phyloP scores from a whole-genome alignment of 345 rosid genomes.

The Conringia planisiliqua region DNA sequence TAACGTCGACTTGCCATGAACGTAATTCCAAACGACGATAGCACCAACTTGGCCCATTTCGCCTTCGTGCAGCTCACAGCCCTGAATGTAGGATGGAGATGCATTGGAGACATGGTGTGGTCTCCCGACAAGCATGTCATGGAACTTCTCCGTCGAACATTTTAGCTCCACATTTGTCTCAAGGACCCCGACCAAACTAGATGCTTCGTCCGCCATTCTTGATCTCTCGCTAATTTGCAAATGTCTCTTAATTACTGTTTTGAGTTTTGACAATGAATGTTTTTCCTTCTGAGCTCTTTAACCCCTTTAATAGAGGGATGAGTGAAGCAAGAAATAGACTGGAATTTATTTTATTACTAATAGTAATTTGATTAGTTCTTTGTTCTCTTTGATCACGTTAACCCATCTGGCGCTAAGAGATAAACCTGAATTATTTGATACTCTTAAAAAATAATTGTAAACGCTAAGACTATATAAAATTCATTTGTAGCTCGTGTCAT shows the following conservation, averaged over 20 bases:
- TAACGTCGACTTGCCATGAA: conserved; percentile 15
- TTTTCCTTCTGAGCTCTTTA: not conserved
- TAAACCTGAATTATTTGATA: not conserved
- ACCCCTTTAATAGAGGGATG: not conserved
- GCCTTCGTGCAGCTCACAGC: conserved; percentile 36
- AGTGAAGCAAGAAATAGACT: not conserved
- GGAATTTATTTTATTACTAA: not conserved
- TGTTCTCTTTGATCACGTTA: conserved; percentile 2
- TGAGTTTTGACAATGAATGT: not conserved
- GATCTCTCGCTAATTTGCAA: not conserved
- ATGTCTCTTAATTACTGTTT: not conserved
- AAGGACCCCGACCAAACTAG: conserved; percentile 22
- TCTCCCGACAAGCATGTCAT: conserved; percentile 34
- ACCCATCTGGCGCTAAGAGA: not conserved
- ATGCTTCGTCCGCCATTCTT: conserved; percentile 10
- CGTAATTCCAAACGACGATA: conserved; percentile 34
- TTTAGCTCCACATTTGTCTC: conserved; percentile 22
- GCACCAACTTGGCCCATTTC: conserved; percentile 37
- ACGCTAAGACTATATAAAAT: not conserved
- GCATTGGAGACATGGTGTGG: conserved; percentile 32
- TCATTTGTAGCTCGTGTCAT: not conserved
- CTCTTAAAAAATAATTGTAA: not conserved
- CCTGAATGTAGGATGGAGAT: conserved; percentile 25
- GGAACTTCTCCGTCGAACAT: conserved; percentile 17
- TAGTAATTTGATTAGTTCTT: not conserved